Conservation (phyloP, 306 rosid genomes). For the Trifolium dubium region DNA sequence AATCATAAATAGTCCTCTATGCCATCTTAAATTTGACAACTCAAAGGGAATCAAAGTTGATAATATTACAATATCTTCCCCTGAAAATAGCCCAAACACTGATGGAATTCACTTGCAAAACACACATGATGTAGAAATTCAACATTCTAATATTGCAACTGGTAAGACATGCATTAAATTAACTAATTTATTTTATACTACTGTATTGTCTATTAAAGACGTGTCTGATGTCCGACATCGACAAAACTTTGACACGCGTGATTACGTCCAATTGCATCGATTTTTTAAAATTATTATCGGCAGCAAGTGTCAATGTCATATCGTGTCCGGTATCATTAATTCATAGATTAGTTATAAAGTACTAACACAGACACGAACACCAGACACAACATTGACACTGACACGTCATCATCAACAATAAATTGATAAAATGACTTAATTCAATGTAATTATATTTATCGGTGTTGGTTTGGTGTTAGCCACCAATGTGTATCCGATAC, state of each 20-base stretch:
- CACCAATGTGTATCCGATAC: too few species aligned
- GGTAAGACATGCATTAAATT: constrained; percentile 54
- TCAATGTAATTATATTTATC: too few species aligned
- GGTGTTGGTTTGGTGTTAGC: too few species aligned
- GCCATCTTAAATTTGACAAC: constrained; percentile 89
- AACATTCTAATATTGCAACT: constrained; percentile 67
- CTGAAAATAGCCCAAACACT: constrained; percentile 83
- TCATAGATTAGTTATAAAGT: not conserved
- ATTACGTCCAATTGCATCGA: not conserved
- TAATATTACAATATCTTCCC: constrained; percentile 79
- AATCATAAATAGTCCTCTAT: constrained; percentile 84
- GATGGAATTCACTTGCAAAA: constrained; percentile 97
- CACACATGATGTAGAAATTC: constrained; percentile 80
- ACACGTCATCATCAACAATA: too few species aligned
- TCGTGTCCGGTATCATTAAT: not conserved
- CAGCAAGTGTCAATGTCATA: not conserved
- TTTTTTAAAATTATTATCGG: not conserved
- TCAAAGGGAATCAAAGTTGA: constrained; percentile 63
- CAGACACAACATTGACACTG: too few species aligned
- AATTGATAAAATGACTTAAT: too few species aligned
- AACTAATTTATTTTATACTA: not conserved
- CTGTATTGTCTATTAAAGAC: not conserved
- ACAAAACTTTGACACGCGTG: not conserved
- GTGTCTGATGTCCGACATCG: not conserved
- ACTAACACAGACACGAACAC: too few species aligned